A percentile compares a stretch with the other conserved stretches of the same genome.
phyloP scores from a whole-genome alignment of 768 basidiomycete species.

The Russula sp. region DNA sequence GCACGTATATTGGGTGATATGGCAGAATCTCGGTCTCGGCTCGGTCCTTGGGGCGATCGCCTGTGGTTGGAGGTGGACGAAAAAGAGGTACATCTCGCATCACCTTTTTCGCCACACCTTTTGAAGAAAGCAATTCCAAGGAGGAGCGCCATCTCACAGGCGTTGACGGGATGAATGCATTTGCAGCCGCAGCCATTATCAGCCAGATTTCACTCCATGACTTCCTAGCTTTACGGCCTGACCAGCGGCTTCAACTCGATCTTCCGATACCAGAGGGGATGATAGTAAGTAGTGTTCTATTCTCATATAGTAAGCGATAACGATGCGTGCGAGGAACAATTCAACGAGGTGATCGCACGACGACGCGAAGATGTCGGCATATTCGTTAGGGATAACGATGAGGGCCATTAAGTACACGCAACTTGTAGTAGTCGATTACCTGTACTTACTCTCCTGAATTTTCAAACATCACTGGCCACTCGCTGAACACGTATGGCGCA shows the following conservation, averaged over 20 bases:
- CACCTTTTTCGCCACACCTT: not conserved
- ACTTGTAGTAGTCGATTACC: not conserved
- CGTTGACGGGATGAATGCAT: constrained; percentile 59
- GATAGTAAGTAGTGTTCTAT: constrained; percentile 14
- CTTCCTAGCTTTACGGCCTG: constrained; percentile 34
- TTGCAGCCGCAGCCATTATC: constrained; percentile 59
- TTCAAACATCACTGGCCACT: too few species aligned
- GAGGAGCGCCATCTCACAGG: constrained; percentile 52
- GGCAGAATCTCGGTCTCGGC: constrained; percentile 38
- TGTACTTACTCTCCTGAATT: not conserved
- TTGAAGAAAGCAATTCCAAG: constrained; percentile 30
- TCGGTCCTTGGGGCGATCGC: constrained; percentile 45
- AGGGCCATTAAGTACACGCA: constrained; percentile 42
- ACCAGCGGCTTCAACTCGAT: constrained; percentile 13
- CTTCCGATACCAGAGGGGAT: constrained; percentile 8
- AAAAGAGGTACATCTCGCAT: constrained; percentile 35
- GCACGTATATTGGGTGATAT: constrained; percentile 52
- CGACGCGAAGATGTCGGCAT: constrained; percentile 7
- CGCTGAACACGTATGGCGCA: too few species aligned
- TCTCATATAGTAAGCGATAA: not conserved
- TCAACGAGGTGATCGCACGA: constrained; percentile 16
- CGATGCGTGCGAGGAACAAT: constrained; percentile 5
- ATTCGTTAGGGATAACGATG: constrained; percentile 40
- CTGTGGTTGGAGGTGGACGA: constrained; percentile 48
- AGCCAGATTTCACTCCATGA: constrained; percentile 46